A percentile compares a stretch with the other conserved stretches of the same genome.
Conservation (phyloP, 2,329 filamentous ascomycete genomes). For the Talaromyces albobiverticillius region DNA sequence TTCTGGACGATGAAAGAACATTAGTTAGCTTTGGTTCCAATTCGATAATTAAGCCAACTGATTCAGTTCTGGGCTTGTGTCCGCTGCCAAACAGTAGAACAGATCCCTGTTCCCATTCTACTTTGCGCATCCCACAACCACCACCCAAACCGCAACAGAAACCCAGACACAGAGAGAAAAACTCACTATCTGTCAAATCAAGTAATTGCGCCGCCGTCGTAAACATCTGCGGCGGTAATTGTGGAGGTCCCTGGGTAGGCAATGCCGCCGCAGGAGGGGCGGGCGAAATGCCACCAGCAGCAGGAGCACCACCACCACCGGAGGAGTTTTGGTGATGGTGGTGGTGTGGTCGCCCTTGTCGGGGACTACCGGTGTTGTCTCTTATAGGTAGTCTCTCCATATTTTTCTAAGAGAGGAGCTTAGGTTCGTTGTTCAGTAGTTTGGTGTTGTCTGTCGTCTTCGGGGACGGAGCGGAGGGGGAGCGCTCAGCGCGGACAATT, state of each 20-base stretch:
- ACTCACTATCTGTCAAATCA: slow-evolving; percentile 93
- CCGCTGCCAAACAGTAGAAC: too few relatives aligned
- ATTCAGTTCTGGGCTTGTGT: too few relatives aligned
- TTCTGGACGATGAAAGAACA: slow-evolving; percentile 55
- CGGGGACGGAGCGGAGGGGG: too few relatives aligned
- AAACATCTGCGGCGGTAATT: slow-evolving; percentile 83
- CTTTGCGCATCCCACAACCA: too few relatives aligned
- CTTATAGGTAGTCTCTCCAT: slow-evolving; percentile 16
- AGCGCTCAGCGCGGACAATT: neutral
- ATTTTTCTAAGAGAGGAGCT: neutral
- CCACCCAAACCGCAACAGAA: too few relatives aligned
- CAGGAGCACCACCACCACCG: neutral
- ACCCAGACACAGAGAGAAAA: neutral
- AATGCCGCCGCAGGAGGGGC: slow-evolving; percentile 24
- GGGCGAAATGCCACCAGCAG: slow-evolving; percentile 1
- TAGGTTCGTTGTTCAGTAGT: neutral
- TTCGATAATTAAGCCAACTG: too few relatives aligned
- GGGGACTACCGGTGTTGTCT: slow-evolving; percentile 8
- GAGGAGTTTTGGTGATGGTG: slow-evolving; percentile 3
- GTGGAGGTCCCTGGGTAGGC: slow-evolving; percentile 40
- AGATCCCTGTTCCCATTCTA: too few relatives aligned
- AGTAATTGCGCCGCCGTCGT: slow-evolving; percentile 93
- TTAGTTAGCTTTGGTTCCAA: slow-evolving; percentile 9
- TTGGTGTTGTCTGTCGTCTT: too few relatives aligned
- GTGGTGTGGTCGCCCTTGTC: slow-evolving; percentile 17